Evolutionary conservation across 2,329 filamentous ascomycete genomes (phyloP), one percentile per base, ranked within the genome.

Genomic region (Hymenoscyphus infarciens): DNA sequence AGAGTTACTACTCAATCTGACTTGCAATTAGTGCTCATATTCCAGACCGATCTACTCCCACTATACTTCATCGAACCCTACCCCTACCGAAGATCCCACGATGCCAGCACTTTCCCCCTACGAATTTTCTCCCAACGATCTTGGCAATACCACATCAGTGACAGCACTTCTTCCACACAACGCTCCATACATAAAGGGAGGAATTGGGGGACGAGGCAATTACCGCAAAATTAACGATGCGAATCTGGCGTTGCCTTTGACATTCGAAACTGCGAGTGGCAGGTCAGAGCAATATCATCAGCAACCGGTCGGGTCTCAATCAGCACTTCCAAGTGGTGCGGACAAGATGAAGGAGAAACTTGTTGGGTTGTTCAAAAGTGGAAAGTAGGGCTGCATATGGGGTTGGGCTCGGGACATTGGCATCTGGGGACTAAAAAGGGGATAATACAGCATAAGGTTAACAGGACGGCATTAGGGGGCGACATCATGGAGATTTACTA

Each of bases 311-410:
- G 42, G 45, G 16, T 19, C 58, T 39, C 22, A n/a, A 39, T 19
- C 56, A 39, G 58, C 58, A 25, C 49, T 60, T 11, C 58, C 49
- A 22, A 60, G 58, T 22, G 58, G 58, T 29, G 58, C 58, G 8
- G 58, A 60, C 11, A 60, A 54, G 42, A 60, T 60, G 58, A 60
- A 60, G 33, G 45, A 60, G 29, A 53, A 39, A n/a, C 45, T 60
- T 25, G 49, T 54, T 22, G 58, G 58, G 6, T 25, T 60, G 49
- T 53, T 60, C 27, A 60, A 54, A 38, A 16, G n/a, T 15, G 49
- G 49, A 54, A 60, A 59, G 42, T 49, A 52, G 42, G 19, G 25
- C 25, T 25, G 35, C 11, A 16, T 38, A 16, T 38, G 35, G 35
- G 35, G 3, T 15, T 38, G 35, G 35, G 35, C 35, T 38, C 5